Evolutionary conservation across 768 basidiomycete genomes (phyloP), one percentile per base, ranked within the genome.

Genomic region (Lactarius pseudohatsudake): DNA sequence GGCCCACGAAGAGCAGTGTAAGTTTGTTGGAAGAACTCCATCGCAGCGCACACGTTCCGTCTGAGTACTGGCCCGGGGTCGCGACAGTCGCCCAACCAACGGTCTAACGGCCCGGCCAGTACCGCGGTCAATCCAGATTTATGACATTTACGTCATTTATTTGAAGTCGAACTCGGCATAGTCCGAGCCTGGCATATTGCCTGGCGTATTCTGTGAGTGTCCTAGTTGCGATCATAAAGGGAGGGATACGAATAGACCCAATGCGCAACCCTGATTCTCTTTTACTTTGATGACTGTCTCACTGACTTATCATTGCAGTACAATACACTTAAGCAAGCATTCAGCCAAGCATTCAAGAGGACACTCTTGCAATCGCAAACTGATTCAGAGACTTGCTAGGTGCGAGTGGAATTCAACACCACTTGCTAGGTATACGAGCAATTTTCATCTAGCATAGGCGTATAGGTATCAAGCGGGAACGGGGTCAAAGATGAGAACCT

Each of bases 1-100:
- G 92, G 91, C 45, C 92, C 92, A 68, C 92, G 85, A 54, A 94
- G 85, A 67, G 92, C 92, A 58, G 88, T 87, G 77, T 93, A 92
- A 6, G 91, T 92, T 75, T 92, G 90, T 4, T 86, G 88, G 74
- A 93, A 78, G 80, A 94, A 94, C 65, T 93, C 91, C 91, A 92
- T 93, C 62, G 57, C 58, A 61, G 16, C 30, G 34, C 45, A 18
- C 11, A 30, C 53, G 61, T 43, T 43, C 41, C 28, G 41, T 18
- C 41, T 32, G 45, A 47, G 36, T 38, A 38, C 11, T 11, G 36
- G 1, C 34, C 8, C 34, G 34, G 10, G 11, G 45, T n/a, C 11
- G 18, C 22, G 10, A n/a, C n/a, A n/a, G 47, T 50, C 22, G n/a
- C n/a, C 4, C 6, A 10, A 10, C n/a, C 6, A 10, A 10, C n/a